These are phyloP conservation scores for Colletotrichum falcatum DNA, from an alignment of 2,329 filamentous ascomycete genomes.

Conservation along the genomic window DNA sequence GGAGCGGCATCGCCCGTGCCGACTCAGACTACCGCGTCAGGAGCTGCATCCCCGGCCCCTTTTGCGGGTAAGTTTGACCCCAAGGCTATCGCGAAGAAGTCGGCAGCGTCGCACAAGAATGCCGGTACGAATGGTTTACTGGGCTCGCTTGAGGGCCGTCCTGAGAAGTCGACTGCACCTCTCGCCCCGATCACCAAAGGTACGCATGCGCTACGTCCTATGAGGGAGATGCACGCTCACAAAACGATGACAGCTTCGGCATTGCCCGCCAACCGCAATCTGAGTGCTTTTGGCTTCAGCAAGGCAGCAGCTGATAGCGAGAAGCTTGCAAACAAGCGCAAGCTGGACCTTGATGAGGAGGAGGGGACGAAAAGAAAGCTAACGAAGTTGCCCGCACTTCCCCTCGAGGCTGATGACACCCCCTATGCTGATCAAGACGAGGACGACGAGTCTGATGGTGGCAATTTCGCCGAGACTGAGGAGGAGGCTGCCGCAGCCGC, in stretches of 20 bases:
- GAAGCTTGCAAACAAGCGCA: slow-evolving; percentile 76
- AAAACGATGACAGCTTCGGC: slow-evolving; percentile 57
- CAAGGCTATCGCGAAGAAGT: slow-evolving; percentile 86
- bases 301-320: slow-evolving; percentile 75
- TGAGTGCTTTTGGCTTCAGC: slow-evolving; percentile 86
- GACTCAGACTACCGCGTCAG: slow-evolving; percentile 54
- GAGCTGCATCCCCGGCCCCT: slow-evolving; percentile 64
- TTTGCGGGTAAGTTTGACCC: slow-evolving; percentile 88
- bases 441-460: slow-evolving; percentile 79
- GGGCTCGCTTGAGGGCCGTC: slow-evolving; percentile 59
- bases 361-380: slow-evolving; percentile 89
- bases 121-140: slow-evolving; percentile 62
- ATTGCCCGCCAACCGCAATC: slow-evolving; percentile 77
- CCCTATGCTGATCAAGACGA: slow-evolving; percentile 73
- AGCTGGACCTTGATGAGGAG: slow-evolving; percentile 88
- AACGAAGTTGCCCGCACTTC: slow-evolving; percentile 85
- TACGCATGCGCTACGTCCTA: slow-evolving; percentile 44
- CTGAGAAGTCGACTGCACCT: slow-evolving; percentile 49
- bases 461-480: slow-evolving; percentile 84
- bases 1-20: slow-evolving; percentile 43
- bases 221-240: slow-evolving; percentile 44
- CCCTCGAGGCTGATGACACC: slow-evolving; percentile 72
- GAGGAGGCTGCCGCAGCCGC: slow-evolving; percentile 90
- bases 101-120: slow-evolving; percentile 69
- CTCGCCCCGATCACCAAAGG: slow-evolving; percentile 52